phyloP scores from a whole-genome alignment of 495 filamentous ascomycete species.

The Penicillium desertorum region DNA sequence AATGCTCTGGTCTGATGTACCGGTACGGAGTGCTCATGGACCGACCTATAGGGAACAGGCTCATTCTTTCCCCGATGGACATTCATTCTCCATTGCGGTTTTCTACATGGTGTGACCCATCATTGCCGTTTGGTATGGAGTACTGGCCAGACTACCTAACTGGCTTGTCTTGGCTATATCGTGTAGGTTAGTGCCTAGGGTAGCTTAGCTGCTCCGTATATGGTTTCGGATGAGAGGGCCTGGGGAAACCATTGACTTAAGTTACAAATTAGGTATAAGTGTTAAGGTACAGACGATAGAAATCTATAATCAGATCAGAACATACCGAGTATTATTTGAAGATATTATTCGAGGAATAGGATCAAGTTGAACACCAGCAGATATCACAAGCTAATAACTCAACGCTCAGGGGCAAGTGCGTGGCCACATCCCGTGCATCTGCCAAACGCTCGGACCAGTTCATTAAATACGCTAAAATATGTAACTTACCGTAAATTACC shows the following conservation, averaged over 20 bases:
- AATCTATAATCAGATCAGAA: not conserved
- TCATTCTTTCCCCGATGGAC: not conserved
- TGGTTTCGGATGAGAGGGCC: not conserved
- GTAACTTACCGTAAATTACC: constrained; percentile 26
- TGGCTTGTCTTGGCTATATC: not conserved
- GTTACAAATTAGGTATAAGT: not conserved
- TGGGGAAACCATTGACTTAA: not conserved
- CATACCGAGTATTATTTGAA: not conserved
- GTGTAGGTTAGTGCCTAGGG: not conserved
- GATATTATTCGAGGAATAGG: not conserved
- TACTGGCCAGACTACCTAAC: not conserved
- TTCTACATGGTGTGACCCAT: constrained; percentile 15
- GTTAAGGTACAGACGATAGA: not conserved
- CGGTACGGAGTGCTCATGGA: not conserved
- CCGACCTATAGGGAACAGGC: not conserved
- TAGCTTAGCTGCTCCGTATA: not conserved
- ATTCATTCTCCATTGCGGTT: constrained; percentile 4
- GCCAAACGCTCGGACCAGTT: constrained; percentile 1
- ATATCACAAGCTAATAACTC: not conserved
- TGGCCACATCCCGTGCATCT: constrained; percentile 1
- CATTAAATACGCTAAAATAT: constrained; percentile 3
- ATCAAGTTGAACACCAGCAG: not conserved
- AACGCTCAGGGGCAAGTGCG: constrained; percentile 4
- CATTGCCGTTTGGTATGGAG: not conserved
- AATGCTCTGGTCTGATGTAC: not conserved